These are phyloP conservation scores for Zea mays DNA, from an alignment of 176 grass and related monocot genomes.

Conservation along the genomic window Zm-B73-REFERENCE-NAM-5.0 NC_050096.1:60357501-60358000, in stretches of 20 bases:
- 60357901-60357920: conserved; percentile 41
- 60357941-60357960: conserved; percentile 63
- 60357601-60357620: conserved; percentile 32
- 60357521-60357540: conserved; percentile 37
- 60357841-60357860: background rate
- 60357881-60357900: background rate
- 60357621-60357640: conserved; percentile 67
- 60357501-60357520: conserved; percentile 61
- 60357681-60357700: conserved; percentile 29
- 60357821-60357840: background rate
- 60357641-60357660: conserved; percentile 77
- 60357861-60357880: background rate
- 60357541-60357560: conserved; percentile 34
- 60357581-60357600: conserved; percentile 16
- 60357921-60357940: conserved; percentile 31
- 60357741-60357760: conserved; percentile 88
- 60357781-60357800: conserved; percentile 4
- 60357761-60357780: conserved; percentile 40
- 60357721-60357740: conserved; percentile 31
- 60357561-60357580: conserved; percentile 72
- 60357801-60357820: background rate
- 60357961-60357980: conserved; percentile 99
- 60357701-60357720: conserved; percentile 66
- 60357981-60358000: conserved; percentile 84
- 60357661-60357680: conserved; percentile 56